Percentiles rank a stretch among this genome's conserved stretches.
Evolutionary conservation across 176 grass and related monocot genomes (phyloP).

Genomic region (Ensete glaucum): DNA sequence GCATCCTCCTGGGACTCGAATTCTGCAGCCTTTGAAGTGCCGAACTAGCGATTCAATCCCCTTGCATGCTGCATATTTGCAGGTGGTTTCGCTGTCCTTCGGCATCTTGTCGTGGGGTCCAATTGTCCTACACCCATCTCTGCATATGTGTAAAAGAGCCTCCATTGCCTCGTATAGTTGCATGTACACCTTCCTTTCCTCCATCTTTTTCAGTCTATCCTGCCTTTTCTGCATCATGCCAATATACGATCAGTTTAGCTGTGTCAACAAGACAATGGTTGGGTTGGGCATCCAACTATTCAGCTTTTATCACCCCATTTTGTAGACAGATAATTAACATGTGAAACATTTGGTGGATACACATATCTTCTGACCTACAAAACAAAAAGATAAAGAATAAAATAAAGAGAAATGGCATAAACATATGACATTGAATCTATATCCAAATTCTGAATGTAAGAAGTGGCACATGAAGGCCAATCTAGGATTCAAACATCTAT

Average conservation of each 20-base stretch:
- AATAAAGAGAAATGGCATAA: too few relatives aligned
- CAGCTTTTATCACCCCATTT: too few relatives aligned
- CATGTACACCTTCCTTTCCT: slow-evolving; percentile 27
- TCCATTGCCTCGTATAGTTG: slow-evolving; percentile 34
- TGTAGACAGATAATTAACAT: too few relatives aligned
- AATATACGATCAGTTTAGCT: not conserved
- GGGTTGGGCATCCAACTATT: too few relatives aligned
- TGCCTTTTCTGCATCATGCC: slow-evolving; percentile 22
- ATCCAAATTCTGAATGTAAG: too few relatives aligned
- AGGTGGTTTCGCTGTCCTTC: slow-evolving; percentile 8
- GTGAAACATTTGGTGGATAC: too few relatives aligned
- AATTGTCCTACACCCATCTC: slow-evolving; percentile 31
- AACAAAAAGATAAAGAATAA: too few relatives aligned
- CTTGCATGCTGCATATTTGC: slow-evolving; percentile 35
- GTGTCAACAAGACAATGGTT: not conserved
- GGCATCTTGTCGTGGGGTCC: slow-evolving; percentile 23
- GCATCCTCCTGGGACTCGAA: slow-evolving; percentile 66
- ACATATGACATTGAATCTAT: too few relatives aligned
- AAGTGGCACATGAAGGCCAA: too few relatives aligned
- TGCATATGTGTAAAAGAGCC: slow-evolving; percentile 32
- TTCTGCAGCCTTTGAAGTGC: slow-evolving; percentile 55
- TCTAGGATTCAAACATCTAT: too few relatives aligned
- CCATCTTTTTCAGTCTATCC: slow-evolving; percentile 14
- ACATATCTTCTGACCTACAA: too few relatives aligned
- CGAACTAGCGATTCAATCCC: slow-evolving; percentile 60